Percentiles rank a stretch among this genome's conserved stretches.
Conservation (phyloP, 345 rosid genomes). For the Eucalyptus curtisii region DNA sequence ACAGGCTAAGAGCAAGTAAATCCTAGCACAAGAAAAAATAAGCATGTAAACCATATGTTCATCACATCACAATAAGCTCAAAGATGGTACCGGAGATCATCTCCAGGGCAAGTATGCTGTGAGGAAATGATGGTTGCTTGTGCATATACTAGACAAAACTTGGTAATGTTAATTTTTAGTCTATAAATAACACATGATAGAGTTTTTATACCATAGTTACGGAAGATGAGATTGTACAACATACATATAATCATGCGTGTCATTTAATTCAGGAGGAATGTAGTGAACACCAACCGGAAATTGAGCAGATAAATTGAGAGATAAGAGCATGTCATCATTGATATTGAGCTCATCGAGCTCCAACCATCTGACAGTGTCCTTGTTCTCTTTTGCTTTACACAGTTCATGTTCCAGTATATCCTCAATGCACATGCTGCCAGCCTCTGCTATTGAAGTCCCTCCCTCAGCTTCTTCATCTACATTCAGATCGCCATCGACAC, state of each 20-base stretch:
- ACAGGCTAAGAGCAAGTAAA: conserved; percentile 70
- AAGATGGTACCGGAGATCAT: neutral
- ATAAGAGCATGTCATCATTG: conserved; percentile 40
- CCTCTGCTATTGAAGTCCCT: neutral
- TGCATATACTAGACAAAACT: neutral
- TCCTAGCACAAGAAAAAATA: conserved; percentile 26
- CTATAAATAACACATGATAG: neutral
- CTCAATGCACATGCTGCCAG: conserved; percentile 17
- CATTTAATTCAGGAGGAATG: neutral
- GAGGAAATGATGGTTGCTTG: neutral
- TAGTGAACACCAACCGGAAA: conserved; percentile 38
- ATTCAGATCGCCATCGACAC: conserved; percentile 42
- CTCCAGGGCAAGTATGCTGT: neutral
- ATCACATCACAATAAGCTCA: neutral
- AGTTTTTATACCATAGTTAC: neutral
- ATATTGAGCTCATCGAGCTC: conserved; percentile 77
- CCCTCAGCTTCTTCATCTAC: conserved; percentile 16
- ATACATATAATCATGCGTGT: neutral
- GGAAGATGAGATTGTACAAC: neutral
- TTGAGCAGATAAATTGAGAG: conserved; percentile 44
- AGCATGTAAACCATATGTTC: neutral
- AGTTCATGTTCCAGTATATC: conserved; percentile 43
- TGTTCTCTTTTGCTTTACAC: conserved; percentile 29
- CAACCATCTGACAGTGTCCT: conserved; percentile 52
- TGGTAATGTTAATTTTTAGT: neutral